Percentiles rank a stretch among this genome's conserved stretches.
Evolutionary conservation across 2,329 filamentous ascomycete species (phyloP).

Genomic region (Colletotrichum magnum): DNA sequence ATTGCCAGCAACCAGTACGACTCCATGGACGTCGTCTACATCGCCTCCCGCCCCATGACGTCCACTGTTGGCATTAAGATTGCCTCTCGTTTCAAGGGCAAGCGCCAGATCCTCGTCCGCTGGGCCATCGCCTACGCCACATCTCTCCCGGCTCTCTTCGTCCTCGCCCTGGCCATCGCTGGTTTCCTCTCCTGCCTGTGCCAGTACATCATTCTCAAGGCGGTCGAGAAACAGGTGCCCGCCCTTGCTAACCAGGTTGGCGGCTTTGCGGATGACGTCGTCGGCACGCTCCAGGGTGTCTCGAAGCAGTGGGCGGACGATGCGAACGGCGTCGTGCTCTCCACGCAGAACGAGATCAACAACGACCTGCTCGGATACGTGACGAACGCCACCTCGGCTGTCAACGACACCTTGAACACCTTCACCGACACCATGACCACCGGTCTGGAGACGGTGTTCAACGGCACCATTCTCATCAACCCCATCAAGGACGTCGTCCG

Average conservation of each 20-base stretch:
- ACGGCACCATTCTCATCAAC: constrained; percentile 82
- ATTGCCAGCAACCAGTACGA: constrained; percentile 79
- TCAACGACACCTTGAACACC: constrained; percentile 87
- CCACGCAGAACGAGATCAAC: constrained; percentile 85
- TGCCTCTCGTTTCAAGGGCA: constrained; percentile 74
- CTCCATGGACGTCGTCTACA: constrained; percentile 89
- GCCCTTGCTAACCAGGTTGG: constrained; percentile 81
- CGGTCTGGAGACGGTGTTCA: constrained; percentile 83
- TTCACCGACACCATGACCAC: constrained; percentile 85
- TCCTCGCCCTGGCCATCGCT: constrained; percentile 85
- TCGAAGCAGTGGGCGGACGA: constrained; percentile 83
- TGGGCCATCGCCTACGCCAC: constrained; percentile 93
- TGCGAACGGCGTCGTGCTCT: constrained; percentile 79
- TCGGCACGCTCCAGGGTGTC: constrained; percentile 78
- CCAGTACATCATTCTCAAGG: constrained; percentile 82
- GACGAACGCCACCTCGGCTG: constrained; percentile 82
- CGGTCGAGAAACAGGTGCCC: constrained; percentile 82
- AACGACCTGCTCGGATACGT: constrained; percentile 89
- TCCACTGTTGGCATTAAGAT: constrained; percentile 79
- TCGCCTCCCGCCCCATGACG: constrained; percentile 85
- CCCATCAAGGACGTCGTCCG: constrained; percentile 86
- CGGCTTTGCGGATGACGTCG: constrained; percentile 83
- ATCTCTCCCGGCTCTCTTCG: constrained; percentile 85
- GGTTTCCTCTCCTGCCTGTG: constrained; percentile 87
- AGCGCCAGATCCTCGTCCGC: constrained; percentile 80